A percentile compares a stretch with the other conserved stretches of the same genome.
These are phyloP conservation scores for Salix caprea DNA, from an alignment of 345 rosid species.

Conservation along the genomic window DNA sequence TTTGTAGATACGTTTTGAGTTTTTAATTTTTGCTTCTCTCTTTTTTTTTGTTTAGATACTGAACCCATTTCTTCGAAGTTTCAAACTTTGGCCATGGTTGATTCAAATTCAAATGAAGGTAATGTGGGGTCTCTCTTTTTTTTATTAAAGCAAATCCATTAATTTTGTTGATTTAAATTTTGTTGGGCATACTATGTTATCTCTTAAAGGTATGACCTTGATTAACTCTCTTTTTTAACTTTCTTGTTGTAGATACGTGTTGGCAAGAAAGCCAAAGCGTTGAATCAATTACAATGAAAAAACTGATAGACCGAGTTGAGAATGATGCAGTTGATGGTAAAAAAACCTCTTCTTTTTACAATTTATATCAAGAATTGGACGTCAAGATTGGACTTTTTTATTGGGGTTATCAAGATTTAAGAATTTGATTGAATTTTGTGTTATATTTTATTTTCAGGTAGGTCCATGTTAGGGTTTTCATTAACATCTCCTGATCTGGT, in stretches of 20 bases:
- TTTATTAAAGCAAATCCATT: too few species aligned
- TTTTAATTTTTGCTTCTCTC: neutral
- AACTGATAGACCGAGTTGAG: neutral
- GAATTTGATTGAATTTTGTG: neutral
- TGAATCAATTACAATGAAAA: slow-evolving; percentile 6
- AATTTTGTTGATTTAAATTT: neutral
- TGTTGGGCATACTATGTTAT: too few species aligned
- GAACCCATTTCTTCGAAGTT: neutral
- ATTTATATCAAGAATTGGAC: neutral
- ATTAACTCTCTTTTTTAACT: neutral
- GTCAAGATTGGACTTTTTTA: neutral
- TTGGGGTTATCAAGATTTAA: neutral
- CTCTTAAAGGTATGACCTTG: too few species aligned
- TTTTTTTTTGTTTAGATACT: neutral
- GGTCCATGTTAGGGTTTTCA: slow-evolving; percentile 57
- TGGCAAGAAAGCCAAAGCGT: neutral
- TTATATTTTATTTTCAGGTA: slow-evolving; percentile 38
- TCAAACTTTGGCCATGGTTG: neutral
- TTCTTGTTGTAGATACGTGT: slow-evolving; percentile 1
- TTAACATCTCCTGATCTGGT: slow-evolving; percentile 74
- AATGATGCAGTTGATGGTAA: slow-evolving; percentile 19
- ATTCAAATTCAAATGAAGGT: neutral
- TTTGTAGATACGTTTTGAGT: too few species aligned
- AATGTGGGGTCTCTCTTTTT: neutral
- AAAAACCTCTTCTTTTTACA: neutral